Base-by-base conservation (phyloP, 805 yeast genomes). In the Clavispora asparagi region DNA sequence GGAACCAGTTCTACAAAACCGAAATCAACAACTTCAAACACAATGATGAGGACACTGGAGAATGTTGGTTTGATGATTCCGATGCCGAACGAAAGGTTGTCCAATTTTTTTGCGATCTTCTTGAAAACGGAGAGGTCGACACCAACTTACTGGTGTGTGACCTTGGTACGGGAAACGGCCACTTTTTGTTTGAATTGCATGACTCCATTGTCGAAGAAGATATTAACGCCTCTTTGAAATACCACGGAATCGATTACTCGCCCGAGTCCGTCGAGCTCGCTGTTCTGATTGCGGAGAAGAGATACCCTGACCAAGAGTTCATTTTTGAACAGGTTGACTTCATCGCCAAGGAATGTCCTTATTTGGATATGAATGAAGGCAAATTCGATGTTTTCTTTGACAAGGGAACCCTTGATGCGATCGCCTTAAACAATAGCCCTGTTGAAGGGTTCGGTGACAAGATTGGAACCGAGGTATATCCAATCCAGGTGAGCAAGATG, bases 161-260 rank as follows among this genome's bases (percentile, higher is more conserved):
- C 64, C 69, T 94, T 33, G 99, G 99, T 1, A 91, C 99, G 0
- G 99, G 99, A 1, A 94, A 94, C 64, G 99, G 99, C 0, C 97
- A 89, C 60, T 68, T 94, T 26, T 61, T 94, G 27, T 87, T 92
- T 55, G 78, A 83, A 46, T 61, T 94, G 29, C 58, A 62, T 44
- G 82, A 85, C 43, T 88, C 85, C 44, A 84, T 85, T 0, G 77
- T 79, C 52, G 73, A 75, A 41, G 65, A 60, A 19, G 83, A 82
- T 14, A 64, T 66, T 27, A 64, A 76, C 1, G 53, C 53, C 1
- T 48, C 35, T 1, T 37, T 48, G 41, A 45, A 48, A 14, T 65
- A 54, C 44, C 56, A 52, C 17, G 99, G 99, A 0, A 73, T 94
- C 7, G 99, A 94, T 65, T 94, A 94, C 62, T 84, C 96, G 13